Base-by-base conservation (phyloP, 2,329 filamentous ascomycete species). In the Colletotrichum siamense region DNA sequence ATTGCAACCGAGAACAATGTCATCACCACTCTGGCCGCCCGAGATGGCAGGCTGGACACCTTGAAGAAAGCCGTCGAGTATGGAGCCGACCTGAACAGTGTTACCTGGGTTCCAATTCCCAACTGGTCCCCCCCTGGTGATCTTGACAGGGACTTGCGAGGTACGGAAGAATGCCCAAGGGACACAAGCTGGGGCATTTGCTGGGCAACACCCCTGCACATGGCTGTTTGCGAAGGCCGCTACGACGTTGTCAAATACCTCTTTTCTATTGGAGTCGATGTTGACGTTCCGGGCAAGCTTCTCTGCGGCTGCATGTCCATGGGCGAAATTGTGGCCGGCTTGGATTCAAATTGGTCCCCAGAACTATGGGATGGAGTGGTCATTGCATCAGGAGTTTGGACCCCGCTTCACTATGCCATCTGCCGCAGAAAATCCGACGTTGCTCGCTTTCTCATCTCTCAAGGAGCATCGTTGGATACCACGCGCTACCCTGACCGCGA, bases 11-110 rank as follows among this genome's bases (percentile, higher is more conserved):
- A 49, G 44, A 49, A 13, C 0, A 49, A 49, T 3, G 44, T 0
- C 18, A 49, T 49, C n/a, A 49, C 44, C 3, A 49, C 44, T 22
- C 44, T 49, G 2, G 44, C 44, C 3, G 44, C 44, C 0, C 0
- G 44, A 49, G n/a, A n/a, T 22, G 44, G n/a, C 0, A 22, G 0
- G 0, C 6, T 49, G 3, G n/a, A 22, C 0, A 49, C 44, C 18
- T 13, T 49, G 18, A 22, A 49, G 6, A 49, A 49, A 49, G 44
- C 44, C 44, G 44, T 49, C 44, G n/a, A 49, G 44, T 49, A 49
- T 49, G 44, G 44, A 1, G 44, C 44, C 0, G n/a, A 49, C 3
- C 44, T 49, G 44, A 49, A 49, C n/a, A 0, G 0, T 7, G 44
- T 12, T 0, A 49, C 6, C 3, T 49, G 44, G 44, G 44, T 49